phyloP scores from a whole-genome alignment of 2,329 filamentous ascomycete genomes.

The Hypomyces rosellus region DNA sequence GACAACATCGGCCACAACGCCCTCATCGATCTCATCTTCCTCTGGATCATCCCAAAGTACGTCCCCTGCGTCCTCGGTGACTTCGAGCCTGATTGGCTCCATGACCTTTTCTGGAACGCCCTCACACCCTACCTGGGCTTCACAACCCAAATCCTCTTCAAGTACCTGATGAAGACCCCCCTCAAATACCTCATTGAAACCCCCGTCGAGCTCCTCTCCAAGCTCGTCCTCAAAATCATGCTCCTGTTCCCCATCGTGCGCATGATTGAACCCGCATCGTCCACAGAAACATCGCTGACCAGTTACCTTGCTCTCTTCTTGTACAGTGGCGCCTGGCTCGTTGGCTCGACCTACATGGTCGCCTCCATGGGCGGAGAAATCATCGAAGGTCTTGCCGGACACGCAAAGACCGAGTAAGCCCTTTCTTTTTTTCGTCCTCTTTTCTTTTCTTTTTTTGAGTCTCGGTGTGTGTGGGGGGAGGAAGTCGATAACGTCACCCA shows the following conservation, averaged over 20 bases:
- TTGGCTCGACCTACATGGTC: constrained; percentile 47
- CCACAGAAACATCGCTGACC: too few relatives aligned
- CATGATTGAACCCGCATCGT: too few relatives aligned
- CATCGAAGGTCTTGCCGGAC: constrained; percentile 38
- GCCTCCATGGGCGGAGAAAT: constrained; percentile 44
- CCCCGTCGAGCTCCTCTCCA: too few relatives aligned
- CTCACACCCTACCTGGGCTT: not conserved
- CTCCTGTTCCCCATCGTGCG: too few relatives aligned
- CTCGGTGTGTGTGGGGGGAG: too few relatives aligned
- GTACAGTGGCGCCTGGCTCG: constrained; percentile 47
- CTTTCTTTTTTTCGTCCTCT: not conserved
- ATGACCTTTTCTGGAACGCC: not conserved
- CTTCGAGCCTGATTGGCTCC: too few relatives aligned
- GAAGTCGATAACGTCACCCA: too few relatives aligned
- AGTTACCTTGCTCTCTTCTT: not conserved
- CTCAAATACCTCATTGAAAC: too few relatives aligned
- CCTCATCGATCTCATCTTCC: constrained; percentile 34
- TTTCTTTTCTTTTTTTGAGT: not conserved
- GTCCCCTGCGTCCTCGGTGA: constrained; percentile 17
- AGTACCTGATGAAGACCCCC: not conserved
- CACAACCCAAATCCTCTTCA: not conserved
- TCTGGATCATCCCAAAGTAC: constrained; percentile 56
- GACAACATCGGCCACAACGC: constrained; percentile 53
- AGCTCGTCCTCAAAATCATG: too few relatives aligned
- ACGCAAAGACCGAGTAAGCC: constrained; percentile 36